A percentile compares a stretch with the other conserved stretches of the same genome.
Conservation (phyloP, 345 rosid species). For the Acer saccharum region DNA sequence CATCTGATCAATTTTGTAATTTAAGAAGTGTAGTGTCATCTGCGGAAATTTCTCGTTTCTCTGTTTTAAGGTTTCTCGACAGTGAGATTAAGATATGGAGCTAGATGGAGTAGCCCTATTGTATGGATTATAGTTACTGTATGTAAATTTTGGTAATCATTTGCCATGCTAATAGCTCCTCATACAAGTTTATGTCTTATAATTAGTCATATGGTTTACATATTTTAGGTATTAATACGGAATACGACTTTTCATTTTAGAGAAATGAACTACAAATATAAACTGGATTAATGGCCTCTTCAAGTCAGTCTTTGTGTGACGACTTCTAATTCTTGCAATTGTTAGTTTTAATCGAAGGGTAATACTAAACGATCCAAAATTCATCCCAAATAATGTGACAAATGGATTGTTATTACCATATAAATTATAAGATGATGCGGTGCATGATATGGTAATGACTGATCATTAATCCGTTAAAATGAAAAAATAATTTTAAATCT, state of each 20-base stretch:
- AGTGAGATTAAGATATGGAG: constrained; percentile 29
- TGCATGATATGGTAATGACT: too few relatives aligned
- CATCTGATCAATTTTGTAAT: constrained; percentile 46
- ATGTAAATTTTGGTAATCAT: constrained; percentile 18
- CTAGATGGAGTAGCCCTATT: constrained; percentile 18
- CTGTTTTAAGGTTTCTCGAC: constrained; percentile 19
- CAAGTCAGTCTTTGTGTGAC: too few relatives aligned
- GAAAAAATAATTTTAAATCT: too few relatives aligned
- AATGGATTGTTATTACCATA: too few relatives aligned
- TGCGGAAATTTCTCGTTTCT: constrained; percentile 22
- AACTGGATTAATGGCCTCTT: too few relatives aligned
- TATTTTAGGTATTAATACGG: background rate
- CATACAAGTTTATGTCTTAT: background rate
- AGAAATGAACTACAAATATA: too few relatives aligned
- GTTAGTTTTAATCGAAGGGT: too few relatives aligned
- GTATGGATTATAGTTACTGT: background rate
- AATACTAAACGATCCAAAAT: too few relatives aligned
- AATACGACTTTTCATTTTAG: background rate
- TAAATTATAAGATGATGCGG: too few relatives aligned
- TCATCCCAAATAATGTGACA: too few relatives aligned
- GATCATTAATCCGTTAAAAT: too few relatives aligned
- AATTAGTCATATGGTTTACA: background rate
- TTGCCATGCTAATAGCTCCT: constrained; percentile 12
- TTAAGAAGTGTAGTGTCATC: constrained; percentile 13
- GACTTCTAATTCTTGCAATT: too few relatives aligned